These are phyloP conservation scores for Teunomyces panamensis DNA, from an alignment of 805 yeast genomes.

Conservation along the genomic window DNA sequence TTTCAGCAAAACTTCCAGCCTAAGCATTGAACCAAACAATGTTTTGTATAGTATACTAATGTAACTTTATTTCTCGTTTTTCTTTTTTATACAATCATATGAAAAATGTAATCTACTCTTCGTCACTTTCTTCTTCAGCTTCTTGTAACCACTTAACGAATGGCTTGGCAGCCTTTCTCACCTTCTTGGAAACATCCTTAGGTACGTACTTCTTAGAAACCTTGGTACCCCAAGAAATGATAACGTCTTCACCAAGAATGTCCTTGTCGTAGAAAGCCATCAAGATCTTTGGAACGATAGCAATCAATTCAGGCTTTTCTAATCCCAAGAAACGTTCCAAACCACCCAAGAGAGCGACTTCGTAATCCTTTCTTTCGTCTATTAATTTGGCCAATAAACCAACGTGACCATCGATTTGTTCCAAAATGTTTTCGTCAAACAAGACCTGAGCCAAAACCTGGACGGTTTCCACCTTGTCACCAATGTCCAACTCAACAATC, in stretches of 20 bases:
- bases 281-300: constrained; percentile 75
- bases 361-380: constrained; percentile 58
- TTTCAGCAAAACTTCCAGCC: constrained; percentile 2
- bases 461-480: constrained; percentile 68
- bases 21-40: constrained; percentile 1
- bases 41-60: constrained; percentile 2
- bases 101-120: constrained; percentile 40
- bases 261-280: constrained; percentile 81
- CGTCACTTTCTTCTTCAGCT: constrained; percentile 82
- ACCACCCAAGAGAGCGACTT: constrained; percentile 92
- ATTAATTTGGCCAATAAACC: constrained; percentile 82
- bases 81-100: background rate
- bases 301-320: constrained; percentile 66
- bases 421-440: constrained; percentile 73
- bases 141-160: constrained; percentile 92
- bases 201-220: constrained; percentile 92
- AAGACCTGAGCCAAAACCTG: constrained; percentile 91
- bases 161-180: constrained; percentile 94
- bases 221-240: constrained; percentile 82
- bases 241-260: constrained; percentile 76
- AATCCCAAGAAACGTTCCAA: constrained; percentile 89
- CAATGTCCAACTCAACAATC: constrained; percentile 74
- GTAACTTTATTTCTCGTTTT: background rate
- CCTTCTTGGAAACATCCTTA: constrained; percentile 88
- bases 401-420: constrained; percentile 70